Evolutionary conservation across 352 stramenopile species (phyloP), one percentile per base, ranked within the genome.

Genomic region (Hyphochytrium catenoides): DNA sequence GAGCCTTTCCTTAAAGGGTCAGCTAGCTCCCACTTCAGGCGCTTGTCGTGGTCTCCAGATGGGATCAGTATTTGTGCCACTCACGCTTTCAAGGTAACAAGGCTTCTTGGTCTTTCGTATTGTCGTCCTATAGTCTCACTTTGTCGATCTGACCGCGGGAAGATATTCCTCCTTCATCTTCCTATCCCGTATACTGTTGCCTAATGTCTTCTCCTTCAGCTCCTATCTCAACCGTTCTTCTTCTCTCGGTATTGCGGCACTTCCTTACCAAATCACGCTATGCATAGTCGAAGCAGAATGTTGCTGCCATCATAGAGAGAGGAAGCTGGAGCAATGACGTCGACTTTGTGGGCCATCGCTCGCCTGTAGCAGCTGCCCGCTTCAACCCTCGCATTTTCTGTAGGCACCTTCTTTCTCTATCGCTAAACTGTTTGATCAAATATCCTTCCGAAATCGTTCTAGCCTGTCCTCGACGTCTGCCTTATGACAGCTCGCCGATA

Each of bases 321-420:
- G 51, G 56, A 31, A 62, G 62, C 14, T 84, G 70, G 70, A 57
- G 50, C 4, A 75, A 84, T 30, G 66, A 84, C 5, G 52, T 84
- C 23, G 77, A 81, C 26, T 81, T 84, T 47, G 70, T 84, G 1
- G 70, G 70, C 2, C 70, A 84, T 21, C 55, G 69, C 36, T 51
- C 61, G 2, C 61, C 79, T 17, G 70, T 84, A 12, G 82, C 70
- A 8, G 67, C 52, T 39, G 52, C 65, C n/a, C 61, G 70, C 11
- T 84, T 84, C 41, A 77, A 79, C 38, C 62, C 62, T 0, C 75
- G 74, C 47, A 53, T 81, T 0, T 56, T 81, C n/a, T 57, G 58
- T 69, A 45, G 16, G 20, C 16, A 3, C 14, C 11, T 16, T 12
- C 14, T 8, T 18, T n/a, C 11, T 36, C 16, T 12, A 9, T 17